Conservation (phyloP, 441 rosid species). For the Macaranga tanarius region DNA sequence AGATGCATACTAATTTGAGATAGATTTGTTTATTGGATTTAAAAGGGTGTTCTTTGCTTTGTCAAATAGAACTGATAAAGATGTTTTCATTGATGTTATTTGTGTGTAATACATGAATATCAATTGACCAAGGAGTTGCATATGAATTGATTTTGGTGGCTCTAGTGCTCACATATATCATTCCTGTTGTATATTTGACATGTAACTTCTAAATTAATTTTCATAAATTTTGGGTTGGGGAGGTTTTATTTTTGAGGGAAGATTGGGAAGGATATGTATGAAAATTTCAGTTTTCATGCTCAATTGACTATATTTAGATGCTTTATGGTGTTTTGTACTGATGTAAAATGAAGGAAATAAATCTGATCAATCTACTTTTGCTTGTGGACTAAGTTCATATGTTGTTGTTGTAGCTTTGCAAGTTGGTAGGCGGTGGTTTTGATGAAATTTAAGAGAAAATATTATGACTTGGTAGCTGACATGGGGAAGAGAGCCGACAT, state of each 20-base stretch:
- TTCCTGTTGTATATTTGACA: constrained; percentile 47
- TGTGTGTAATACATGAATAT: constrained; percentile 46
- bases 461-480: no score
- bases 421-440: constrained; percentile 36
- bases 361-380: constrained; percentile 30
- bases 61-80: neutral
- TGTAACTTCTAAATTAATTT: constrained; percentile 20
- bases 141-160: constrained; percentile 81
- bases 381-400: constrained; percentile 37
- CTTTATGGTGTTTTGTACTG: constrained; percentile 21
- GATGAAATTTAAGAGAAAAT: no score
- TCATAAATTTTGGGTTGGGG: neutral
- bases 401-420: constrained; percentile 37
- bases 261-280: neutral
- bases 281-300: constrained; percentile 32
- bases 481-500: no score
- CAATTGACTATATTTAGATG: constrained; percentile 28
- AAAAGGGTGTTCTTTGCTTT: neutral
- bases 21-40: no score
- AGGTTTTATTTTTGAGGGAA: neutral
- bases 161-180: constrained; percentile 69
- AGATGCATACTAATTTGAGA: constrained; percentile 3
- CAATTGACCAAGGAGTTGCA: constrained; percentile 82
- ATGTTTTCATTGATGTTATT: neutral
- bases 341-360: constrained; percentile 29